These are phyloP conservation scores for Castanea mollissima DNA, from an alignment of 306 rosid genomes.

Conservation along the genomic window DNA sequence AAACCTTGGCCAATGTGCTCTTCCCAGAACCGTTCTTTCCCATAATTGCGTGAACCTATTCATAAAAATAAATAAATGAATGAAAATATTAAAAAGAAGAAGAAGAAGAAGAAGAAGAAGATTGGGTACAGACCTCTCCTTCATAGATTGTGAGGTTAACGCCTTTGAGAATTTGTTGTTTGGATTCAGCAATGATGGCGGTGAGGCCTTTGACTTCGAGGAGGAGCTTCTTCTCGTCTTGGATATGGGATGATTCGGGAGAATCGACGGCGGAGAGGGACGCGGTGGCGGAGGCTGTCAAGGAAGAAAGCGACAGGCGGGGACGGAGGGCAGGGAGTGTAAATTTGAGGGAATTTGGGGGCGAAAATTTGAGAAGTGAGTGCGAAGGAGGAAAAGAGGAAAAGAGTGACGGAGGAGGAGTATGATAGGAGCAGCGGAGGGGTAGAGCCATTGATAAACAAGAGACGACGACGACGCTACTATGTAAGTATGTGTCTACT, in stretches of 20 bases:
- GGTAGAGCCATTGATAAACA: slow-evolving; percentile 5
- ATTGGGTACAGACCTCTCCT: slow-evolving; percentile 52
- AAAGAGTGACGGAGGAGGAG: not conserved
- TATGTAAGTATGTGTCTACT: too few relatives aligned
- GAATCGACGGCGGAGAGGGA: slow-evolving; percentile 34
- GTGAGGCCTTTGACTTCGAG: slow-evolving; percentile 74
- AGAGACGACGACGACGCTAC: too few relatives aligned
- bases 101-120: not conserved
- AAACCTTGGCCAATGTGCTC: slow-evolving; percentile 90
- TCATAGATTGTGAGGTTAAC: slow-evolving; percentile 69
- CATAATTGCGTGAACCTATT: slow-evolving; percentile 86
- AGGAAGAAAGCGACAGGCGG: not conserved
- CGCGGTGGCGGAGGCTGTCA: slow-evolving; percentile 33
- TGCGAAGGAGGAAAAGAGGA: slow-evolving; percentile 5
- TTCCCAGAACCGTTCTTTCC: slow-evolving; percentile 96
- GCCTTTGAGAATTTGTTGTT: slow-evolving; percentile 66
- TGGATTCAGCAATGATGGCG: slow-evolving; percentile 68
- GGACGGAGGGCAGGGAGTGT: slow-evolving; percentile 16
- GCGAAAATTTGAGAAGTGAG: slow-evolving; percentile 1
- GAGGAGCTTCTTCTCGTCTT: slow-evolving; percentile 42
- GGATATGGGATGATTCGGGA: slow-evolving; percentile 5
- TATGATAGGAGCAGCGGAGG: slow-evolving; percentile 3
- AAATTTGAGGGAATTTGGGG: slow-evolving; percentile 10
- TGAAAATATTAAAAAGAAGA: not conserved
- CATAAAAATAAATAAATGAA: not conserved